phyloP scores from a whole-genome alignment of 208 protist species.

The Naegleria fowleri region DNA sequence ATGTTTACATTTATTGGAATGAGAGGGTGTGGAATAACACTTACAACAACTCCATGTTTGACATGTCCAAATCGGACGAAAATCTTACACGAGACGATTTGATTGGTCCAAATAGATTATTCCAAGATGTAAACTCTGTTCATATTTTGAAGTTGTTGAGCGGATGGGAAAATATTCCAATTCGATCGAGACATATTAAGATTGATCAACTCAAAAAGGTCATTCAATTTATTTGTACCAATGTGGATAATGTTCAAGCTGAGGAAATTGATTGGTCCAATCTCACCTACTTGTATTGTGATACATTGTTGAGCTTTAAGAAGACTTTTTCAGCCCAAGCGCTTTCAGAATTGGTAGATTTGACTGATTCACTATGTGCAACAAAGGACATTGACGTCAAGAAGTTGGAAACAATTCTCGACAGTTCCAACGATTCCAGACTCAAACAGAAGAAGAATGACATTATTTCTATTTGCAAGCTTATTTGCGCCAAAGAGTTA shows the following conservation, averaged over 20 bases:
- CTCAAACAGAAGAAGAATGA: neutral
- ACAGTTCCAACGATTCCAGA: neutral
- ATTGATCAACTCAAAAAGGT: slow-evolving; percentile 18
- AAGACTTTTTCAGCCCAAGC: neutral
- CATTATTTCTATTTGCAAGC: neutral
- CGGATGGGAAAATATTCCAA: slow-evolving; percentile 9
- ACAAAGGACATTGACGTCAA: neutral
- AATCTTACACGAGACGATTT: neutral
- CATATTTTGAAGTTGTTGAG: neutral
- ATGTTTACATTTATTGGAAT: slow-evolving; percentile 11
- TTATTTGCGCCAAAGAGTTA: neutral
- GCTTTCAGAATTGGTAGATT: neutral
- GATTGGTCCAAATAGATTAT: neutral
- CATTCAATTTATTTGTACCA: neutral
- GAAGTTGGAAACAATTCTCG: neutral
- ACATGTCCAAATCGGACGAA: neutral
- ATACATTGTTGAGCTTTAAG: neutral
- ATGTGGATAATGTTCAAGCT: neutral
- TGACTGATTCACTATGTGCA: neutral
- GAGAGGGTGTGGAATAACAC: neutral
- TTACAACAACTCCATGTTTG: neutral
- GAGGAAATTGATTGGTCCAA: neutral
- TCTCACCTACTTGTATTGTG: neutral
- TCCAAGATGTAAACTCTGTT: neutral
- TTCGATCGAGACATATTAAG: neutral